Percentiles rank a stretch among this genome's conserved stretches.
Evolutionary conservation across 352 stramenopile genomes (phyloP).

Genomic region (Globisporangium irregulare): DNA sequence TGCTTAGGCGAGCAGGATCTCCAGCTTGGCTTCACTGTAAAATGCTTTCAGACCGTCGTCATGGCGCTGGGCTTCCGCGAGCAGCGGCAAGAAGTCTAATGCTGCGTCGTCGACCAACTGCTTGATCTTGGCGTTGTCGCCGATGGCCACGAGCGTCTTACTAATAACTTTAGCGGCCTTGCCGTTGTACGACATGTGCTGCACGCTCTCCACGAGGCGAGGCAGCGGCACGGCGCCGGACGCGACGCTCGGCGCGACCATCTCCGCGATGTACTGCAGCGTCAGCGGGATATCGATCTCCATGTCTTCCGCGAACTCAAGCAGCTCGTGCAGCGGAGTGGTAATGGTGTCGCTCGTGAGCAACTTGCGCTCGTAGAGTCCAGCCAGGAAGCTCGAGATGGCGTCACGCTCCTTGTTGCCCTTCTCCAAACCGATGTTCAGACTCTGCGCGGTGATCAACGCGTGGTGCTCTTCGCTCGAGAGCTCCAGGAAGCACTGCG

Average conservation of each 20-base stretch:
- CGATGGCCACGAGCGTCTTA: conserved; percentile 38
- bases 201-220: conserved; percentile 40
- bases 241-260: conserved; percentile 62
- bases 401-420: conserved; percentile 58
- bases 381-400: conserved; percentile 48
- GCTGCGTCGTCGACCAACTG: conserved; percentile 26
- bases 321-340: conserved; percentile 44
- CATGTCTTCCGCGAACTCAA: conserved; percentile 78
- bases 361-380: conserved; percentile 48
- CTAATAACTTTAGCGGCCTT: conserved; percentile 65
- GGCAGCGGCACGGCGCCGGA: conserved; percentile 36
- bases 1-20: conserved; percentile 17
- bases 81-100: conserved; percentile 20
- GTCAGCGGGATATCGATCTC: conserved; percentile 82
- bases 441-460: conserved; percentile 42
- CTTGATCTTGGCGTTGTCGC: conserved; percentile 43
- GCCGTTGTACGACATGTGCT: conserved; percentile 51
- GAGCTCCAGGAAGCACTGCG: conserved; percentile 50
- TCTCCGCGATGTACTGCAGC: conserved; percentile 64
- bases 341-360: conserved; percentile 39
- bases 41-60: conserved; percentile 18
- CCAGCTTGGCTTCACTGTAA: conserved; percentile 16
- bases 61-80: conserved; percentile 15
- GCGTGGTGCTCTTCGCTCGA: conserved; percentile 45
- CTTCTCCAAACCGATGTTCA: conserved; percentile 75